These are phyloP conservation scores for Xylaria nigripes DNA, from an alignment of 495 filamentous ascomycete genomes.

Conservation along the genomic window DNA sequence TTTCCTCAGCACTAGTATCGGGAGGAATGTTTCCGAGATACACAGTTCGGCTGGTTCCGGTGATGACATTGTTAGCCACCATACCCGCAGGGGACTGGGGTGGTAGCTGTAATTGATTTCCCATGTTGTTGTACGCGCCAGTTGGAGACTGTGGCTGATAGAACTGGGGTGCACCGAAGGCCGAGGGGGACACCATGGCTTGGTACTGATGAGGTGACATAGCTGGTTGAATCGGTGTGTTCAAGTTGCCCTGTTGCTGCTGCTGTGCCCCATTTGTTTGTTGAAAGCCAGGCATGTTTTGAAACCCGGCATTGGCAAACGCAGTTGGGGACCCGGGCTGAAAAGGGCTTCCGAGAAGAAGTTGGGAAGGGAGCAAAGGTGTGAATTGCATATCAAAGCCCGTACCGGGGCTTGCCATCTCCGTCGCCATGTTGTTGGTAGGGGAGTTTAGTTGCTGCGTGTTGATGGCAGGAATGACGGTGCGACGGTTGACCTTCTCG, in stretches of 20 bases:
- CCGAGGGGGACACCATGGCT: slow-evolving; percentile 66
- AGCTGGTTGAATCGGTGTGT: slow-evolving; percentile 43
- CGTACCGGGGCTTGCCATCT: slow-evolving; percentile 79
- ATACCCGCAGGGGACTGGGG: slow-evolving; percentile 61
- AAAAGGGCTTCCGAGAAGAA: slow-evolving; percentile 92
- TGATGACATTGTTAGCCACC: slow-evolving; percentile 69
- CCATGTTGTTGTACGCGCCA: slow-evolving; percentile 58
- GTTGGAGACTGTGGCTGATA: slow-evolving; percentile 83
- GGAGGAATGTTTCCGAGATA: slow-evolving; percentile 97
- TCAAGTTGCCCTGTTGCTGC: slow-evolving; percentile 44
- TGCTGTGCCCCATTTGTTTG: slow-evolving; percentile 44
- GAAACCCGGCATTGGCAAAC: slow-evolving; percentile 86
- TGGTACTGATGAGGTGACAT: slow-evolving; percentile 70
- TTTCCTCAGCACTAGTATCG: slow-evolving; percentile 97
- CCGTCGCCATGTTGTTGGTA: slow-evolving; percentile 42
- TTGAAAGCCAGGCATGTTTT: slow-evolving; percentile 69
- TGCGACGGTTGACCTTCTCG: slow-evolving; percentile 71
- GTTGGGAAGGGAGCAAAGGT: slow-evolving; percentile 84
- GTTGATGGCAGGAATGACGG: slow-evolving; percentile 90
- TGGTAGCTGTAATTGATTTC: slow-evolving; percentile 47
- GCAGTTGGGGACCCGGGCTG: slow-evolving; percentile 87
- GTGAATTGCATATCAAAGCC: slow-evolving; percentile 98
- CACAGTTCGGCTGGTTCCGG: slow-evolving; percentile 89
- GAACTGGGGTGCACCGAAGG: slow-evolving; percentile 64
- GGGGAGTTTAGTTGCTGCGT: slow-evolving; percentile 50